Evolutionary conservation across 2,329 filamentous ascomycete genomes (phyloP).

Genomic region (Penicillium oxalicum): DNA sequence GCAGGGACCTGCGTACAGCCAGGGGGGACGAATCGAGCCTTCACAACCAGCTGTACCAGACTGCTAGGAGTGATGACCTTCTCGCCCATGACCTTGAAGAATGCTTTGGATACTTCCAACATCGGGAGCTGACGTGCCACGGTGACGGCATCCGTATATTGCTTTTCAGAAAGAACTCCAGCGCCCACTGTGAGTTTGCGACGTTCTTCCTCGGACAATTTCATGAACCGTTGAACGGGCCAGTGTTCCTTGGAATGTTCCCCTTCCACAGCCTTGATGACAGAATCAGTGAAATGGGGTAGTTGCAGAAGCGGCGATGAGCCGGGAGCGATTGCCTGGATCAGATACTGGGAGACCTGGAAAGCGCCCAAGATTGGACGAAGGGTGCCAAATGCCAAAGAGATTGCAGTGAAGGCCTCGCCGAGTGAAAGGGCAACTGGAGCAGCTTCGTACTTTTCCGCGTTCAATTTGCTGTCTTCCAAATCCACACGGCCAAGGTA

Average conservation of each 20-base stretch:
- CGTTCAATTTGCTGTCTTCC: slow-evolving; percentile 65
- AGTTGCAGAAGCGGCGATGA: slow-evolving; percentile 87
- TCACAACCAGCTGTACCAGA: slow-evolving; percentile 88
- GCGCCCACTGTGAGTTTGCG: slow-evolving; percentile 64
- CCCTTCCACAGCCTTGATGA: slow-evolving; percentile 45
- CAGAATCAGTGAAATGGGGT: slow-evolving; percentile 68
- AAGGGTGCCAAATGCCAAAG: slow-evolving; percentile 80
- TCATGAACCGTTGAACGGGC: slow-evolving; percentile 83
- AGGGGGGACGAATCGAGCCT: slow-evolving; percentile 87
- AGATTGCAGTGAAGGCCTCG: slow-evolving; percentile 78
- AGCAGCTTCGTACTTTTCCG: slow-evolving; percentile 79
- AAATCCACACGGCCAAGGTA: slow-evolving; percentile 87
- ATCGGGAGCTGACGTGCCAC: slow-evolving; percentile 80
- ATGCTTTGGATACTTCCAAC: slow-evolving; percentile 81
- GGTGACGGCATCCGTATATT: slow-evolving; percentile 68
- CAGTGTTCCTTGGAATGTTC: slow-evolving; percentile 66
- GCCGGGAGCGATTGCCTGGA: slow-evolving; percentile 80
- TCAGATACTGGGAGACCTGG: slow-evolving; percentile 73
- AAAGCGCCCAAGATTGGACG: slow-evolving; percentile 76
- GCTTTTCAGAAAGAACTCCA: slow-evolving; percentile 63
- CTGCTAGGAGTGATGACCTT: slow-evolving; percentile 86
- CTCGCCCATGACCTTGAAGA: slow-evolving; percentile 98
- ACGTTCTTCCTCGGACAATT: slow-evolving; percentile 67
- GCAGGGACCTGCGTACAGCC: slow-evolving; percentile 69
- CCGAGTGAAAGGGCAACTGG: slow-evolving; percentile 80